These are phyloP conservation scores for Cryptosporidium felis DNA, from an alignment of 169 alveolate genomes.

Conservation along the genomic window DNA sequence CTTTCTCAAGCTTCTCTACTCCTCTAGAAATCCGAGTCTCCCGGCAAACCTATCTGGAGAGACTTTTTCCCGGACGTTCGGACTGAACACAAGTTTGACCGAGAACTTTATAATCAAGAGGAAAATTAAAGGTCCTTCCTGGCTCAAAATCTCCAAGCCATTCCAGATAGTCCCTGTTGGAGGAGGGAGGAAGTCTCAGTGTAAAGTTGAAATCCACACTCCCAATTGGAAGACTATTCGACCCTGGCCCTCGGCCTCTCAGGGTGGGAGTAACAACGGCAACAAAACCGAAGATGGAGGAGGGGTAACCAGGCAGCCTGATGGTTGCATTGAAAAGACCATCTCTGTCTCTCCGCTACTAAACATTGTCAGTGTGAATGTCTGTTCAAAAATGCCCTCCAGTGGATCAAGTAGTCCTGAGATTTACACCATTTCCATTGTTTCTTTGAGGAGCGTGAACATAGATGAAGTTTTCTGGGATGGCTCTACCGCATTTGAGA, in stretches of 20 bases:
- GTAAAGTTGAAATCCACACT: constrained; percentile 42
- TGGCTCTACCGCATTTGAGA: not conserved
- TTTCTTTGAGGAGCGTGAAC: constrained; percentile 13
- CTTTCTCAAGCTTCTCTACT: constrained; percentile 19
- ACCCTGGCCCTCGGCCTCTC: not conserved
- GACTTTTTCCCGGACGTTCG: constrained; percentile 75
- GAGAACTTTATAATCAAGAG: constrained; percentile 80
- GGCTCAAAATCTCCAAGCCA: constrained; percentile 77
- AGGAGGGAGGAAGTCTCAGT: constrained; percentile 58
- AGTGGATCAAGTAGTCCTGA: constrained; percentile 16
- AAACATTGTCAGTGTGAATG: constrained; percentile 11
- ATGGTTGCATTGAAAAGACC: not conserved
- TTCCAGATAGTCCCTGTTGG: constrained; percentile 44
- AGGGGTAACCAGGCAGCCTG: not conserved
- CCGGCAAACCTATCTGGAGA: constrained; percentile 74
- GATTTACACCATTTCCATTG: constrained; percentile 43
- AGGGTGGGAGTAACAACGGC: not conserved
- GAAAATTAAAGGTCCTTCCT: constrained; percentile 83
- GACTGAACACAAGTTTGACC: constrained; percentile 72
- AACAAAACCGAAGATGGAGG: not conserved
- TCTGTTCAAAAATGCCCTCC: constrained; percentile 27
- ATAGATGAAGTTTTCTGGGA: constrained; percentile 55
- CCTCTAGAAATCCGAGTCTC: constrained; percentile 23
- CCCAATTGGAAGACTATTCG: constrained; percentile 57
- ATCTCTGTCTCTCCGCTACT: not conserved